Percentiles rank a stretch among this genome's conserved stretches.
These are phyloP conservation scores for Miscanthus lutarioriparius DNA, from an alignment of 176 grass and related monocot genomes.

Conservation along the genomic window DNA sequence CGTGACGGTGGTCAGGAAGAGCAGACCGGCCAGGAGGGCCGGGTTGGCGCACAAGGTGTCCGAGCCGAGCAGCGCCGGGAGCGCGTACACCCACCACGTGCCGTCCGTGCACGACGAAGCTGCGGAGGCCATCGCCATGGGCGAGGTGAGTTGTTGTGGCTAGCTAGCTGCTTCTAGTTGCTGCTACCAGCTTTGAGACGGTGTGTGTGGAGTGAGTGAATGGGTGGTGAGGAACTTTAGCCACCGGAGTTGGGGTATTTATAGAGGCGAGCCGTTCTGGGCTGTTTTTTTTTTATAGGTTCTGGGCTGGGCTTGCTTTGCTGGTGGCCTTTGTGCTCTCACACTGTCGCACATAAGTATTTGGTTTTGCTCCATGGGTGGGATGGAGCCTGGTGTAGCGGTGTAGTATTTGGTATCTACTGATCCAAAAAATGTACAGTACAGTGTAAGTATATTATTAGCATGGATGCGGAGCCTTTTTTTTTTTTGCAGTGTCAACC, in stretches of 20 bases:
- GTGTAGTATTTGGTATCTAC: too few species aligned
- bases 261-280: background rate
- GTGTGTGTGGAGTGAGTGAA: background rate
- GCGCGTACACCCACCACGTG: conserved; percentile 57
- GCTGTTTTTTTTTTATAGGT: too few species aligned
- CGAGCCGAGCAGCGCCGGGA: conserved; percentile 52
- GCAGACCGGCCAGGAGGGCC: conserved; percentile 30
- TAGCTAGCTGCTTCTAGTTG: background rate
- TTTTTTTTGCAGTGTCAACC: too few species aligned
- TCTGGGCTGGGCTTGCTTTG: too few species aligned
- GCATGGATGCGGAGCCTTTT: too few species aligned
- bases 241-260: background rate
- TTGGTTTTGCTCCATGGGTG: too few species aligned
- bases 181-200: background rate
- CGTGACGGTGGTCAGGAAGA: conserved; percentile 34
- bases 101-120: conserved; percentile 45
- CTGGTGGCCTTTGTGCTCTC: too few species aligned
- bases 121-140: conserved; percentile 11
- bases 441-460: too few species aligned
- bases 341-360: too few species aligned
- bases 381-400: too few species aligned
- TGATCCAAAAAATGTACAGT: too few species aligned
- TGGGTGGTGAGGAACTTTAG: background rate
- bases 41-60: conserved; percentile 37
- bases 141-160: background rate